Evolutionary conservation across 805 yeast genomes (phyloP).

Genomic region (Wickerhamiella alocasiicola): DNA sequence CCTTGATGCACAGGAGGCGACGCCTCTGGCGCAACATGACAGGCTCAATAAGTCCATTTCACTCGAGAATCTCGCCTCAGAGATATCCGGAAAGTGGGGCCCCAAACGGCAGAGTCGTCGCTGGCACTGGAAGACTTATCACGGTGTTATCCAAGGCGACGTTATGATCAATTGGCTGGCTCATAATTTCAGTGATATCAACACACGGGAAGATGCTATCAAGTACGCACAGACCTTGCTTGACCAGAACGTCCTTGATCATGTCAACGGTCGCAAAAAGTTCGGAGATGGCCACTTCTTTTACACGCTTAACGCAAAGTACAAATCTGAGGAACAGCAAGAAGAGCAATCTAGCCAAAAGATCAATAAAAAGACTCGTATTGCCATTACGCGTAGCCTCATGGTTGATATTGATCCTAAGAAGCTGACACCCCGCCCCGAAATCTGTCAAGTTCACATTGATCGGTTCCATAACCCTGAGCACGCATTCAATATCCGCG

Average conservation of each 20-base stretch:
- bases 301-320: conserved; percentile 55
- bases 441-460: conserved; percentile 68
- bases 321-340: conserved; percentile 22
- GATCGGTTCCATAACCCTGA: conserved; percentile 90
- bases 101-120: conserved; percentile 61
- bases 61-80: conserved; percentile 43
- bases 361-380: conserved; percentile 20
- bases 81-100: conserved; percentile 52
- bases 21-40: conserved; percentile 14
- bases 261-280: conserved; percentile 71
- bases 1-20: conserved; percentile 25
- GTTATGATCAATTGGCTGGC: conserved; percentile 80
- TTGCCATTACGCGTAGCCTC: conserved; percentile 55
- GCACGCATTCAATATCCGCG: conserved; percentile 79
- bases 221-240: conserved; percentile 66
- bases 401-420: conserved; percentile 65
- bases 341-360: neutral
- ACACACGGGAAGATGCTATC: conserved; percentile 72
- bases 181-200: conserved; percentile 65
- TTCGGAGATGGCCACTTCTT: conserved; percentile 90
- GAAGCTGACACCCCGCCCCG: conserved; percentile 61
- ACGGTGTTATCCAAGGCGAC: conserved; percentile 69
- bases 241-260: conserved; percentile 60
- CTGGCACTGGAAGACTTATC: conserved; percentile 81
- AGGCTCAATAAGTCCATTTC: conserved; percentile 29